Percentiles rank a stretch among this genome's conserved stretches.
These are phyloP conservation scores for Bassia scoparia DNA, from an alignment of 148 eudicot genomes.

Conservation along the genomic window DNA sequence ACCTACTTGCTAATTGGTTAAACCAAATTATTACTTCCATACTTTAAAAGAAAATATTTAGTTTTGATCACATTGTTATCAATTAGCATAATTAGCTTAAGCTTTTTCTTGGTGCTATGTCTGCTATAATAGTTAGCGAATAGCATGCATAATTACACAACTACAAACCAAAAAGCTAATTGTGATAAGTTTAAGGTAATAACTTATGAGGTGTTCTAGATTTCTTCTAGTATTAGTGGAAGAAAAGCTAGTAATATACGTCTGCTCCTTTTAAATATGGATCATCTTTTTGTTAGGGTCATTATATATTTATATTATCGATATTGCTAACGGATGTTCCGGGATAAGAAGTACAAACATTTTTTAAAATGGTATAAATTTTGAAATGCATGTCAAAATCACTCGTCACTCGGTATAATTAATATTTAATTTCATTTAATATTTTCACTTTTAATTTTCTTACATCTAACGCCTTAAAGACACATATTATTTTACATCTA, in stretches of 20 bases:
- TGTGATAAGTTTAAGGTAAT: background rate
- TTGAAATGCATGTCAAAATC: too few species aligned
- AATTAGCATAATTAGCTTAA: background rate
- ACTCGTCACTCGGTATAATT: too few species aligned
- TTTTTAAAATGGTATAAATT: too few species aligned
- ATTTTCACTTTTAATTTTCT: too few species aligned
- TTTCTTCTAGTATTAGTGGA: background rate
- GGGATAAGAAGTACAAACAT: too few species aligned
- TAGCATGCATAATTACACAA: conserved; percentile 1
- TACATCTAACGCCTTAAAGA: too few species aligned
- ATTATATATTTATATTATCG: too few species aligned
- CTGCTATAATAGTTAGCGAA: conserved; percentile 2
- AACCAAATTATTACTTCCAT: background rate
- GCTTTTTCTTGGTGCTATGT: background rate
- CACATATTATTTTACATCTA: too few species aligned
- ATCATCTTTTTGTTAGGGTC: too few species aligned
- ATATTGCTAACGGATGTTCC: too few species aligned
- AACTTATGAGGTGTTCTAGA: background rate
- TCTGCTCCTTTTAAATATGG: background rate
- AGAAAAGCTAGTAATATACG: background rate
- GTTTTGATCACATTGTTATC: background rate
- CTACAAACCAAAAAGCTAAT: background rate
- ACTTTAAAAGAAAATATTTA: background rate
- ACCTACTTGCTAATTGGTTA: background rate
- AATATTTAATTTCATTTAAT: too few species aligned